Percentiles rank a stretch among this genome's conserved stretches.
phyloP scores from a whole-genome alignment of 345 rosid species.

The Bruguiera gymnorhiza region DNA sequence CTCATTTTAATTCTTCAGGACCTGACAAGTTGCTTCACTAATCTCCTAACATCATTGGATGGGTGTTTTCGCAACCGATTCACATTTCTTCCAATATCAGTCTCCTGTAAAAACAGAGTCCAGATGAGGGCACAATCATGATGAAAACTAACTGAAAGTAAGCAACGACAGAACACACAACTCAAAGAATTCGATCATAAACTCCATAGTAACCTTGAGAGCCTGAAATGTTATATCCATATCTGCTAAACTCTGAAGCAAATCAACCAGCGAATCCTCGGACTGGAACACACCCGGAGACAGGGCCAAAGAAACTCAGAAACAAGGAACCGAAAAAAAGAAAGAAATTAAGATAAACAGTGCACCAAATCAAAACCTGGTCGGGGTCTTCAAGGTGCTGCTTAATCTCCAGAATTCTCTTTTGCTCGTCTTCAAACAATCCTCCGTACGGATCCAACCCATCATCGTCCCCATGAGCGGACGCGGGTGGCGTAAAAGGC shows the following conservation, averaged over 20 bases:
- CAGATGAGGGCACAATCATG: background rate
- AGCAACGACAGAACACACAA: slow-evolving; percentile 6
- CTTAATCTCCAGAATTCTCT: slow-evolving; percentile 73
- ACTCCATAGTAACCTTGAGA: slow-evolving; percentile 53
- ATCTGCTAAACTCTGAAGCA: slow-evolving; percentile 92
- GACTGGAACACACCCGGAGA: slow-evolving; percentile 38
- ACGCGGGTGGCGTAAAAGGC: slow-evolving; percentile 46
- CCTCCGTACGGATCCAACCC: slow-evolving; percentile 74
- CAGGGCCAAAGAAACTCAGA: slow-evolving; percentile 17
- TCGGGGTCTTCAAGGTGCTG: slow-evolving; percentile 81
- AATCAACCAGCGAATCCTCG: slow-evolving; percentile 78
- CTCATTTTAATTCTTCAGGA: slow-evolving; percentile 7
- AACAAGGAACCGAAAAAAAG: slow-evolving; percentile 1
- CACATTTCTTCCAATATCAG: slow-evolving; percentile 75
- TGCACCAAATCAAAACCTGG: slow-evolving; percentile 49
- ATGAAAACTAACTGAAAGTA: slow-evolving; percentile 5
- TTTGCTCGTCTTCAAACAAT: slow-evolving; percentile 93
- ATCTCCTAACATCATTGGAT: slow-evolving; percentile 65
- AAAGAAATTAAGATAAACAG: background rate
- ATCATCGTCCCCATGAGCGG: slow-evolving; percentile 42
- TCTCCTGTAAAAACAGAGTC: slow-evolving; percentile 41
- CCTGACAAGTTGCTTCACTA: slow-evolving; percentile 89
- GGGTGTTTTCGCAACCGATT: slow-evolving; percentile 70
- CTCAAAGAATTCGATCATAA: background rate
- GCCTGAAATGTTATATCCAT: slow-evolving; percentile 96